Evolutionary conservation across 2,329 filamentous ascomycete species (phyloP), one percentile per base, ranked within the genome.

Genomic region (Colletotrichum phormii): DNA sequence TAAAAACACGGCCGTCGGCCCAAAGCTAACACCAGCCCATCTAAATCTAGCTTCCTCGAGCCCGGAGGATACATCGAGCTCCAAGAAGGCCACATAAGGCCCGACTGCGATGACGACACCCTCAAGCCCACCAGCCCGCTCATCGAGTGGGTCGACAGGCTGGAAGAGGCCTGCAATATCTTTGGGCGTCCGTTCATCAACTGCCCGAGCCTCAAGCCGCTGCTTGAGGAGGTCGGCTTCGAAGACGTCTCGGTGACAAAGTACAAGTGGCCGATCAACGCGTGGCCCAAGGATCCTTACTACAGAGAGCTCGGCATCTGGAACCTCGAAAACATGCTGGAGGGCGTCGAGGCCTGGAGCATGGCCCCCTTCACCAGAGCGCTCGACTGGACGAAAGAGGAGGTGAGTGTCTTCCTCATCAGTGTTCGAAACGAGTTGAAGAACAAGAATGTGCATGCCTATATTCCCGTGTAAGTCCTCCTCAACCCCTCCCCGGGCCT

Each of bases 221-320:
- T 58, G 0, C 8, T 82, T 55, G 26, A 69, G 2, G 79, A 76
- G 0, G 79, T 79, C 9, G 82, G 81, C 1, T 84, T 81, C 68
- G 76, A 78, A 3, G 78, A 82, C 65, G 75, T 83, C 24, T 66
- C 76, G 1, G 75, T 77, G 35, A 72, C 76, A 11, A 76, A 75
- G 13, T 76, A 76, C 72, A 81, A 81, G 74, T 81, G 81, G 77
- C 82, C 82, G 4, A 76, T 80, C 49, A 81, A 81, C 29, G 68
- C 75, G 8, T 84, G 82, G 82, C 79, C 82, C n/a, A 78, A 78
- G 31, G 79, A 81, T 55, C 64, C 69, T 8, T 75, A 78, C 64
- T 75, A 80, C 62, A 82, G 82, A 72, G 77, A 81, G 70, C 74
- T 83, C 4, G 82, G 83, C 5, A 63, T 65, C 15, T 81, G 80